Conservation (phyloP, 768 basidiomycete genomes). For the Hericium alpestre region DNA sequence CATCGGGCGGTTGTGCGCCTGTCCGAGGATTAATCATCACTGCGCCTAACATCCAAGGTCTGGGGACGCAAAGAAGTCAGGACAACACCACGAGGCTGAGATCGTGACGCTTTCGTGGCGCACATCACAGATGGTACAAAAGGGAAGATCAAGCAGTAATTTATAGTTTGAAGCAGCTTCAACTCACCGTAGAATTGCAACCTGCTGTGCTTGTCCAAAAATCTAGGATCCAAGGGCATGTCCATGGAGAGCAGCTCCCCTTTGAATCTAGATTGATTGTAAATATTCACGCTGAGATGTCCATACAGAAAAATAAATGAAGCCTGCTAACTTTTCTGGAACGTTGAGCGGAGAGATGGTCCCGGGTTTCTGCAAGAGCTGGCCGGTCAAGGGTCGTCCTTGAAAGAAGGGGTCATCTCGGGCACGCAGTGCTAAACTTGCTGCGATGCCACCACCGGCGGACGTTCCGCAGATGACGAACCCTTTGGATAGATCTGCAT, state of each 20-base stretch:
- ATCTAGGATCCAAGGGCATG: not conserved
- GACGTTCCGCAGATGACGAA: not conserved
- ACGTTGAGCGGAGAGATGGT: not conserved
- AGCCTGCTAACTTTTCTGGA: not conserved
- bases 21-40: no score
- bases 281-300: no score
- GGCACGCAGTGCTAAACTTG: not conserved
- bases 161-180: not conserved
- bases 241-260: not conserved
- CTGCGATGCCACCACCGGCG: not conserved
- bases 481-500: not conserved
- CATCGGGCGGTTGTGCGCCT: no score
- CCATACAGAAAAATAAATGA: no score
- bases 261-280: not conserved
- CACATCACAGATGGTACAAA: no score
- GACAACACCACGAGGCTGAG: no score
- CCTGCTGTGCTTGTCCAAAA: not conserved
- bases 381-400: not conserved
- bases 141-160: no score
- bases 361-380: not conserved
- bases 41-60: no score
- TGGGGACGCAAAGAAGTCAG: no score
- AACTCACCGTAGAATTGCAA: not conserved
- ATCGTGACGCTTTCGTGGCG: no score
- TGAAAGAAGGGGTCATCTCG: not conserved